Base-by-base conservation (phyloP, 1,284 basidiomycete species). In the Cryptococcus hybrid region DNA sequence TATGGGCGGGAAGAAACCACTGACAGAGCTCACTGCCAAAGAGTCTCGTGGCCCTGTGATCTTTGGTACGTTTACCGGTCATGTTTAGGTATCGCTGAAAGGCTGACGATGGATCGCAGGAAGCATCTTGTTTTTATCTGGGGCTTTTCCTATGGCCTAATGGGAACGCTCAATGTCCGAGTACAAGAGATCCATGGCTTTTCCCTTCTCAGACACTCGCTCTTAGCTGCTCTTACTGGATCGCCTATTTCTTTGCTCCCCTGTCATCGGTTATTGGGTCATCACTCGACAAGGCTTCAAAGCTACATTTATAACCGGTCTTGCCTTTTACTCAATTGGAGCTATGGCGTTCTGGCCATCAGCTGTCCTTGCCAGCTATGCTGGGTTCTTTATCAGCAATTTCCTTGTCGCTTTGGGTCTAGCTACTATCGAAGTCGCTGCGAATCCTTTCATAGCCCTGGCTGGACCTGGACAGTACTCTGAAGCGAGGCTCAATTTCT, bases 291-390 rank as follows among this genome's bases (percentile, higher is more conserved):
- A 65, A 35, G 74, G 74, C 0, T 78, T 78, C 71, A 76, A 76
- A 59, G 63, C 64, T 42, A 77, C 76, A 3, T 77, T 78, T 62
- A 74, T 78, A 43, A 61, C 69, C 0, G 76, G 76, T 7, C 66
- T 78, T 7, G 66, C 68, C 36, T 67, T 78, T 38, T 76, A 73
- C 53, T 68, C 69, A 0, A 60, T 62, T 44, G 76, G 75, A 13
- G 67, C 73, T 7, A 72, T 78, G 70, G 65, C 71, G 7, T 78
- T 76, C 58, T 78, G 75, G 76, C 76, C 76, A 6, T 74, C 72
- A 7, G 70, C 75, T 0, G 70, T 75, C 8, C 65, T 77, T 2
- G 55, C 59, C 40, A 73, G 70, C 37, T 76, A 71, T 51, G 60
- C 65, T 7, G 76, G 76, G 3, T 75, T 76, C 59, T 67, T 77